Evolutionary conservation across 2,329 filamentous ascomycete genomes (phyloP), one percentile per base, ranked within the genome.

Genomic region (Chalaropsis ovoidea): DNA sequence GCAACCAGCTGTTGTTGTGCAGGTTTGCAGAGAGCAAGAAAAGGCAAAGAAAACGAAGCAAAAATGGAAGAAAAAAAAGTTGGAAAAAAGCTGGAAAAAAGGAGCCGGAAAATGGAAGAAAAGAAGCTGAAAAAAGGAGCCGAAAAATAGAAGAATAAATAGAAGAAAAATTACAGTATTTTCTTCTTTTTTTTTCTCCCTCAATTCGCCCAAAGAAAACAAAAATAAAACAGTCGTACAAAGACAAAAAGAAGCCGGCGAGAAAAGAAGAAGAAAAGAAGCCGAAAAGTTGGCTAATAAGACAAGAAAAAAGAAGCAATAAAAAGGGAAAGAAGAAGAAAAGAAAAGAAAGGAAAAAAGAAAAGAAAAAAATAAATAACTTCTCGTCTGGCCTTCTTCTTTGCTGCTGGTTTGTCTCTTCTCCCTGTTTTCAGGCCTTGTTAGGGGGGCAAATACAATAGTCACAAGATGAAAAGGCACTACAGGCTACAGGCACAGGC

Each of bases 31-130:
- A 22, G 10, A 52, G 19, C 22, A 52, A 63, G 15, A 56, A 31
- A 11, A 41, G 19, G 47, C 17, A 60, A 58, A 39, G 22, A 35
- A 65, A 43, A 66, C 35, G 62, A 58, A 65, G 39, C 43, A 62
- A 56, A 17, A 47, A 58, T 17, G 22, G 10, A 49, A 65, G 52
- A 24, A n/a, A 52, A 15, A 22, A 54, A 41, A 65, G 35, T 39
- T 45, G 52, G 45, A 62, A 24, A 47, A 41, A 39, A 42, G n/a
- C 17, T 1, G 43, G 60, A 10, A 31, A 49, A 41, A 41, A 43
- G n/a, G 6, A 4, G 41, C 58, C 8, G 49, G 6, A 65, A 60
- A 63, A 67, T 61, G 56, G 11, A 64, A 64, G 31, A 31, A 31
- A 31, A 31, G 31, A 31, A 31, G 3, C 31, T 3, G 31, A 22